Conservation (phyloP, 768 basidiomycete genomes). For the Boletus rex-veris region DNA sequence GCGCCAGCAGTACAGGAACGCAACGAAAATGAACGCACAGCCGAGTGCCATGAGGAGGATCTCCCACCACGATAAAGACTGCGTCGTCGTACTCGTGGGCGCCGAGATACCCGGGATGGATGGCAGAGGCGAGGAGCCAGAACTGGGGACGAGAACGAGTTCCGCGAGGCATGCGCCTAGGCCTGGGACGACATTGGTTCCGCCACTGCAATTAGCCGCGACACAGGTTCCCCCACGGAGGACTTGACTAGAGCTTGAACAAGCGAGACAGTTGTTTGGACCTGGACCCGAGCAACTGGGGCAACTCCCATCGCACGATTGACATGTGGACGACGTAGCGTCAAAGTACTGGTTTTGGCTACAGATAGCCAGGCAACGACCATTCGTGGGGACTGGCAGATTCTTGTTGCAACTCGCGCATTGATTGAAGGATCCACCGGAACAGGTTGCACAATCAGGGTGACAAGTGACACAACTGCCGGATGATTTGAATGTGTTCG, state of each 20-base stretch:
- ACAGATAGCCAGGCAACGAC: conserved; percentile 78
- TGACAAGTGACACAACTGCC: conserved; percentile 75
- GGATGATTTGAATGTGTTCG: conserved; percentile 62
- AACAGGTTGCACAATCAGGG: conserved; percentile 82
- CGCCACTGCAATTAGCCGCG: conserved; percentile 55
- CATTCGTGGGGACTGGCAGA: conserved; percentile 69
- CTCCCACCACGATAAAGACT: conserved; percentile 72
- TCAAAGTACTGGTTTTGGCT: conserved; percentile 73
- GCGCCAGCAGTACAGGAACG: conserved; percentile 66
- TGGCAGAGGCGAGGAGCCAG: conserved; percentile 42
- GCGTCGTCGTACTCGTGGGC: conserved; percentile 40
- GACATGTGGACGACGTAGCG: conserved; percentile 56
- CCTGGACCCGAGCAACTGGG: conserved; percentile 75
- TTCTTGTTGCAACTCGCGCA: conserved; percentile 67
- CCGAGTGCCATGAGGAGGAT: conserved; percentile 81
- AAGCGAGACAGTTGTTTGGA: conserved; percentile 66
- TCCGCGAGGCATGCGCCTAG: conserved; percentile 81
- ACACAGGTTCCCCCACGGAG: conserved; percentile 65
- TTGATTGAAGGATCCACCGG: conserved; percentile 73
- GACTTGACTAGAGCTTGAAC: conserved; percentile 57
- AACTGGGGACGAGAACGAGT: conserved; percentile 51
- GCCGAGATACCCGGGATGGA: conserved; percentile 54
- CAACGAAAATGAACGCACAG: conserved; percentile 72
- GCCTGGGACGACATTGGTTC: conserved; percentile 56
- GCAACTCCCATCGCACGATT: conserved; percentile 72